Percentiles rank a stretch among this genome's conserved stretches.
These are phyloP conservation scores for Lactarius psammicola DNA, from an alignment of 768 basidiomycete species.

Conservation along the genomic window DNA sequence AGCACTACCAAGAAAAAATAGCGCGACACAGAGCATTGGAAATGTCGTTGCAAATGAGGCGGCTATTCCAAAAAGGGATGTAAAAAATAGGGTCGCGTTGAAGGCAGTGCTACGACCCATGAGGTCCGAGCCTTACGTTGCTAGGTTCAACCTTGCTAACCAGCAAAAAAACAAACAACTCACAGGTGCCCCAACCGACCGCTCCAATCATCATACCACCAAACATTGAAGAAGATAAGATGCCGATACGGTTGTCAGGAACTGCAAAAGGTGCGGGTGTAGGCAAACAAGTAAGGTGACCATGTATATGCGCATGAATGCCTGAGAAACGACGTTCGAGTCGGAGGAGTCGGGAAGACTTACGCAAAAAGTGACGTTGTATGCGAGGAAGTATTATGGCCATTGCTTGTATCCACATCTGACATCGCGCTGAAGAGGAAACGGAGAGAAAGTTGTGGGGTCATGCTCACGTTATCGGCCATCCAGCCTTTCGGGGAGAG, in stretches of 20 bases:
- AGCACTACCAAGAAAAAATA: conserved; percentile 89
- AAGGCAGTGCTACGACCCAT: conserved; percentile 88
- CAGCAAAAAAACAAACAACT: conserved; percentile 31
- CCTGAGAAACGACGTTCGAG: not conserved
- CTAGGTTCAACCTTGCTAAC: not conserved
- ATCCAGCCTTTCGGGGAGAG: conserved; percentile 67
- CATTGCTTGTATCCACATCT: conserved; percentile 94
- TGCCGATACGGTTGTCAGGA: conserved; percentile 72
- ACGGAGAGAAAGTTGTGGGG: conserved; percentile 9
- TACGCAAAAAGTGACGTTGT: conserved; percentile 82
- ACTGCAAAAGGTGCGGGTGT: conserved; percentile 41
- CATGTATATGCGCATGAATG: conserved; percentile 25
- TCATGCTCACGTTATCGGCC: conserved; percentile 76
- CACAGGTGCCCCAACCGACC: conserved; percentile 88
- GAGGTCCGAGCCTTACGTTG: conserved; percentile 68
- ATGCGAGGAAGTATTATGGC: conserved; percentile 96
- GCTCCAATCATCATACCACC: conserved; percentile 98
- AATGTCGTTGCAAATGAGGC: conserved; percentile 76
- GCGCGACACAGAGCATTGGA: conserved; percentile 60
- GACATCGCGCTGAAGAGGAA: conserved; percentile 11
- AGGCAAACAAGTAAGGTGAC: not conserved
- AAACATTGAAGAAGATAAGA: conserved; percentile 85
- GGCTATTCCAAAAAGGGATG: conserved; percentile 80
- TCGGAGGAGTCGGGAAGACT: conserved; percentile 30
- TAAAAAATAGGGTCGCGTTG: conserved; percentile 89